These are phyloP conservation scores for Panicum hallii DNA, from an alignment of 202 grass and related monocot genomes.

Conservation along the genomic window DNA sequence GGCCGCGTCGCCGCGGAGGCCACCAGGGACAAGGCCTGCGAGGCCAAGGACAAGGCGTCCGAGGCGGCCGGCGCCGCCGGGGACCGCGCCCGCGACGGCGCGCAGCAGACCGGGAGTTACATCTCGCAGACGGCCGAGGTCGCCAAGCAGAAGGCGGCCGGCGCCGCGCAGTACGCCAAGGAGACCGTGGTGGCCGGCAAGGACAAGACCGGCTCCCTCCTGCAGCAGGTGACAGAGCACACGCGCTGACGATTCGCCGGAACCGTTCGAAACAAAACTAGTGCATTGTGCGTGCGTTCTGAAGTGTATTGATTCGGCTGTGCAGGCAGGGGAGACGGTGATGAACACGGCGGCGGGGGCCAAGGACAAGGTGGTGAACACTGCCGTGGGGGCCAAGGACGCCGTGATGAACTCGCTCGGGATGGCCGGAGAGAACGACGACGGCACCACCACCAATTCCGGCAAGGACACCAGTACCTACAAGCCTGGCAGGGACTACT, in stretches of 20 bases:
- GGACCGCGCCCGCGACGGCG: slow-evolving; percentile 43
- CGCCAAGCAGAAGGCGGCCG: slow-evolving; percentile 56
- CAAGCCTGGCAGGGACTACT: slow-evolving; percentile 46
- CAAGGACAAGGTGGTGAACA: slow-evolving; percentile 57
- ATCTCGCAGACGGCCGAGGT: slow-evolving; percentile 56
- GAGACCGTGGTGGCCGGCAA: slow-evolving; percentile 56
- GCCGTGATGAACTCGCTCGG: slow-evolving; percentile 61
- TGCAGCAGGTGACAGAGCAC: slow-evolving; percentile 55
- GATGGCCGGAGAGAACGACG: slow-evolving; percentile 54
- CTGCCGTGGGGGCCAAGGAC: slow-evolving; percentile 59
- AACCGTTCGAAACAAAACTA: not conserved
- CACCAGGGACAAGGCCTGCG: slow-evolving; percentile 40
- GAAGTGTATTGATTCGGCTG: not conserved
- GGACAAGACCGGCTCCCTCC: slow-evolving; percentile 60
- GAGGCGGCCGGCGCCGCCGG: slow-evolving; percentile 20
- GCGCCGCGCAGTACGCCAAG: slow-evolving; percentile 57
- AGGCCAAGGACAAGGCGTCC: slow-evolving; percentile 44
- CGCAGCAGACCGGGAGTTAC: slow-evolving; percentile 53
- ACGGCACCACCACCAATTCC: slow-evolving; percentile 24
- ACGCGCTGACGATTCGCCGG: too few relatives aligned
- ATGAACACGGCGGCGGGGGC: slow-evolving; percentile 45
- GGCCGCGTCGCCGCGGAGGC: slow-evolving; percentile 33
- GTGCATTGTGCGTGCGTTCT: not conserved
- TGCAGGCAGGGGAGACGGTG: slow-evolving; percentile 69
- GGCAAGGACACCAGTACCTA: slow-evolving; percentile 54